A percentile compares a stretch with the other conserved stretches of the same genome.
These are phyloP conservation scores for Panicum miliaceum DNA, from an alignment of 176 grass and related monocot genomes.

Conservation along the genomic window DNA sequence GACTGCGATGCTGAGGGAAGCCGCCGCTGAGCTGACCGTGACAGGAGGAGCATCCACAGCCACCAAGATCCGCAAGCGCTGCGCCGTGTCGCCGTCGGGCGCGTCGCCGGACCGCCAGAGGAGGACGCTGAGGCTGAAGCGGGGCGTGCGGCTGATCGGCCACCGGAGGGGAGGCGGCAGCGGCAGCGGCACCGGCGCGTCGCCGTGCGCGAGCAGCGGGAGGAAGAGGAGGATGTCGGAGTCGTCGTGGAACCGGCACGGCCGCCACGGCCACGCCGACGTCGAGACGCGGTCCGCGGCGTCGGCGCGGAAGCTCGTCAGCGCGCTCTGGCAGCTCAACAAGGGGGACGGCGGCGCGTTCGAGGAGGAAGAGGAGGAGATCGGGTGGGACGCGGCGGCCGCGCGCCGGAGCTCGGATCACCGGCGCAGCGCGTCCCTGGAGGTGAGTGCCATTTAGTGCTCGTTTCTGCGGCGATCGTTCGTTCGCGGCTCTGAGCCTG, in stretches of 20 bases:
- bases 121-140: slow-evolving; percentile 47
- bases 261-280: slow-evolving; percentile 14
- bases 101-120: slow-evolving; percentile 40
- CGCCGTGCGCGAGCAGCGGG: slow-evolving; percentile 3
- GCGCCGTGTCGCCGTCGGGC: slow-evolving; percentile 58
- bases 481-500: background rate
- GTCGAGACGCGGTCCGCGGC: slow-evolving; percentile 34
- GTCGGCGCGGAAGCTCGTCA: slow-evolving; percentile 78
- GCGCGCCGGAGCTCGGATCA: slow-evolving; percentile 29
- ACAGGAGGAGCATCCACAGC: background rate
- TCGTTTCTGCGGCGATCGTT: background rate
- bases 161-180: slow-evolving; percentile 32
- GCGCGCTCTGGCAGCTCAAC: slow-evolving; percentile 63
- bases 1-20: slow-evolving; percentile 49
- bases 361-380: slow-evolving; percentile 6
- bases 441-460: slow-evolving; percentile 8
- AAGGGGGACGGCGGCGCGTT: slow-evolving; percentile 15
- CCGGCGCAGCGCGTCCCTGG: slow-evolving; percentile 43
- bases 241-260: slow-evolving; percentile 32
- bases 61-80: slow-evolving; percentile 53
- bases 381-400: slow-evolving; percentile 6
- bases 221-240: slow-evolving; percentile 51
- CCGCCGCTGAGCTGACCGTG: background rate
- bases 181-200: background rate
- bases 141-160: slow-evolving; percentile 34